Conservation (phyloP, 768 basidiomycete species). For the Tubosaeta brunneosetosa region DNA sequence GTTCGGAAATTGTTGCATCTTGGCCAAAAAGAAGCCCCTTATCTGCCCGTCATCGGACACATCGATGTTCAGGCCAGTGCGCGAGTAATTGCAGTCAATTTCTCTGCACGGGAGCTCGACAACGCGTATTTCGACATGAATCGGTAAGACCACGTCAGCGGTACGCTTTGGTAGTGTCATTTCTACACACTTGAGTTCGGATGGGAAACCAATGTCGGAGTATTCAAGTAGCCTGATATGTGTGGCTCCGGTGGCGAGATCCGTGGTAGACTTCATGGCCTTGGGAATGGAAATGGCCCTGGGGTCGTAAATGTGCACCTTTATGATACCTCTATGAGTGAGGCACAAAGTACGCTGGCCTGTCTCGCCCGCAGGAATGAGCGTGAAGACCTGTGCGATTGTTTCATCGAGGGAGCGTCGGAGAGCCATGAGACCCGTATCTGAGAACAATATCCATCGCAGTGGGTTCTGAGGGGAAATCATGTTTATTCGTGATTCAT, state of each 20-base stretch:
- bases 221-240: background rate
- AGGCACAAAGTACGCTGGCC: background rate
- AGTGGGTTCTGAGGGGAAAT: background rate
- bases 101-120: background rate
- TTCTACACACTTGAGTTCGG: background rate
- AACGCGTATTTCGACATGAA: background rate
- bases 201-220: too few relatives aligned
- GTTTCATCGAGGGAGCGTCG: background rate
- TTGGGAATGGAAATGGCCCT: too few relatives aligned
- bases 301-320: background rate
- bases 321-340: background rate
- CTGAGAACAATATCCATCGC: background rate
- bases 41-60: background rate
- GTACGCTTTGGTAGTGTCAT: background rate
- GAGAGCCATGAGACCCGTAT: background rate
- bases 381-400: background rate
- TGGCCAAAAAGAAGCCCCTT: background rate
- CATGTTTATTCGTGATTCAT: background rate
- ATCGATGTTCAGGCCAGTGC: background rate
- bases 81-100: background rate
- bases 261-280: background rate
- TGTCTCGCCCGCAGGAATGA: background rate
- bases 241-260: background rate
- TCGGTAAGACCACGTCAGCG: background rate
- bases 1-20: too few relatives aligned